These are phyloP conservation scores for Aureobasidium sp. DNA, from an alignment of 2,329 filamentous ascomycete genomes.

Conservation along the genomic window DNA sequence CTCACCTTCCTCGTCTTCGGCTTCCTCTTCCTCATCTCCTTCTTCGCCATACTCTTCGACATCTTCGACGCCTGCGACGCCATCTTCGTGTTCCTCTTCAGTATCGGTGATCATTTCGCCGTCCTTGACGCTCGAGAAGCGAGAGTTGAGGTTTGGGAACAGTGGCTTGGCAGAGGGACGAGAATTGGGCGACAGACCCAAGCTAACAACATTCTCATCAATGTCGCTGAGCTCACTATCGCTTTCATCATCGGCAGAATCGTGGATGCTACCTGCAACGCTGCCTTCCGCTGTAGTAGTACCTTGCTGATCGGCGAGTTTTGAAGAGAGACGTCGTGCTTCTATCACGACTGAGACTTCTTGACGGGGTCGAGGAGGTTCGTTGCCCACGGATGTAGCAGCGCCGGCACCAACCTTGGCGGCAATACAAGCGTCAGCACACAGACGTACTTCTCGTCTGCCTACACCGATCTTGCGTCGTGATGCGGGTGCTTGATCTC, in stretches of 20 bases:
- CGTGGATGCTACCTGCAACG: slow-evolving; percentile 46
- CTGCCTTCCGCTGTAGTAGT: slow-evolving; percentile 33
- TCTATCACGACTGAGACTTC: slow-evolving; percentile 26
- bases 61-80: slow-evolving; percentile 16
- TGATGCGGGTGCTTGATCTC: slow-evolving; percentile 15
- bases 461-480: slow-evolving; percentile 52
- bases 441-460: slow-evolving; percentile 51
- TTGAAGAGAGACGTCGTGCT: slow-evolving; percentile 19
- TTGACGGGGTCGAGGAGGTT: neutral
- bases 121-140: neutral
- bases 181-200: neutral
- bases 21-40: slow-evolving; percentile 20
- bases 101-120: slow-evolving; percentile 3
- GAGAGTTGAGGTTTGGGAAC: neutral
- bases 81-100: slow-evolving; percentile 12
- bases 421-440: slow-evolving; percentile 50
- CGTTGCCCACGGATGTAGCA: slow-evolving; percentile 7
- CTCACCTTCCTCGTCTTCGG: neutral
- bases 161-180: neutral
- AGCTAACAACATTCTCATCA: slow-evolving; percentile 32
- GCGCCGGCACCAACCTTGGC: slow-evolving; percentile 24
- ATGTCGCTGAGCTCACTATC: slow-evolving; percentile 50
- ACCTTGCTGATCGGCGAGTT: slow-evolving; percentile 19
- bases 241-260: slow-evolving; percentile 49
- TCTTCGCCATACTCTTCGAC: slow-evolving; percentile 17